Evolutionary conservation across 1,284 basidiomycete species (phyloP), one percentile per base, ranked within the genome.

Genomic region (Rhodotorula mucilaginosa): DNA sequence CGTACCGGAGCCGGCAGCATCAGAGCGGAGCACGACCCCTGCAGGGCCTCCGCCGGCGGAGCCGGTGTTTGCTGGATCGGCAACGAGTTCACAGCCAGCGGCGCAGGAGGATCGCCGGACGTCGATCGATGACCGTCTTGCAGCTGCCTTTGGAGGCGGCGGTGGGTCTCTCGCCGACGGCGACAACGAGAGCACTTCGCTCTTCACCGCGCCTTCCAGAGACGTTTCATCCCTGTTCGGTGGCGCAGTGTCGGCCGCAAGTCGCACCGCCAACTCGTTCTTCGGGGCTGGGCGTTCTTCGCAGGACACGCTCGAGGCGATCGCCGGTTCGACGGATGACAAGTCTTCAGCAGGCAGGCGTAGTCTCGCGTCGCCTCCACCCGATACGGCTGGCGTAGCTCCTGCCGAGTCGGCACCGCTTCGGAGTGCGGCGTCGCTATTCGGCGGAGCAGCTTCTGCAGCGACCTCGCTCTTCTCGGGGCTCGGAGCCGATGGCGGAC

Each of bases 51-150:
- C 39, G 12, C 39, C 39, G 10, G 39, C 39, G 39, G 39, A 13
- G 39, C 39, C 39, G 39, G 12, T 10, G 2, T 44, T 12, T 44
- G 8, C 7, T 44, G 10, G 12, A 10, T 8, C 39, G 10, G 39
- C 39, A 44, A 44, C 12, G 39, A 44, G 39, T 10, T 44, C 39
- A 0, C 15, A n/a, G 16, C 3, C 47, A 4, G 48, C 21, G 19
- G 21, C 31, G 2, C 29, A 18, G 31, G 48, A 51, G 21, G 31
- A 31, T 19, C 48, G 23, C 8, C 61, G 61, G 29, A 62, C 61
- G 13, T 62, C 61, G 8, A 48, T 62, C 48, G 61, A 62, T 15
- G 49, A 62, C 31, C 61, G 61, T 19, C 61, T 62, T 21, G 48
- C 61, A 21, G 31, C 61, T 2, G 61, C 61, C 13, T 62, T 62